phyloP scores from a whole-genome alignment of 192 early-diverging fungal genomes.

The Chytriomyces sp. region DNA sequence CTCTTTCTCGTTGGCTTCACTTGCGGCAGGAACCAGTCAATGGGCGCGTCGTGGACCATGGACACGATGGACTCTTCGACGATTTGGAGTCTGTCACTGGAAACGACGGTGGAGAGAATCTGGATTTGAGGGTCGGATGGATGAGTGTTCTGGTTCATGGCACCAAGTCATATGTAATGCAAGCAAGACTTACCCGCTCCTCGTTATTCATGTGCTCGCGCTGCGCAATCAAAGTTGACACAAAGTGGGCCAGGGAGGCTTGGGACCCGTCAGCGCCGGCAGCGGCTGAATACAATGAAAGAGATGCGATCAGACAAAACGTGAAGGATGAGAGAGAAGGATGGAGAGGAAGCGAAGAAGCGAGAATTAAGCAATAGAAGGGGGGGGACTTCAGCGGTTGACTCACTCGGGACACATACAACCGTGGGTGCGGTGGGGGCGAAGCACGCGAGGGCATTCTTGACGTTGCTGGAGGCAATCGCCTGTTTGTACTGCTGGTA shows the following conservation, averaged over 20 bases:
- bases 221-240: slow-evolving; percentile 27
- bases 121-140: neutral
- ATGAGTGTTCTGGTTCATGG: neutral
- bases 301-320: too few species aligned
- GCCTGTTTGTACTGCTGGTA: neutral
- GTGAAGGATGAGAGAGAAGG: too few species aligned
- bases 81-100: slow-evolving; percentile 17
- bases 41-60: slow-evolving; percentile 43
- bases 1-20: slow-evolving; percentile 54
- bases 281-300: neutral
- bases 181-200: slow-evolving; percentile 13
- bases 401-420: slow-evolving; percentile 29
- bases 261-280: slow-evolving; percentile 30
- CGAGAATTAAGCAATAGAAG: too few species aligned
- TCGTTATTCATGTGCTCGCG: slow-evolving; percentile 1
- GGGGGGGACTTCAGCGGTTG: too few species aligned
- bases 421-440: neutral
- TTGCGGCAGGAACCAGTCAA: slow-evolving; percentile 57
- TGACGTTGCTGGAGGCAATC: neutral
- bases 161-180: slow-evolving; percentile 1
- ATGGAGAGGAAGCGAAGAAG: too few species aligned
- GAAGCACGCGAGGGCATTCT: slow-evolving; percentile 26
- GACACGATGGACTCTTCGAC: slow-evolving; percentile 54
- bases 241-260: slow-evolving; percentile 20
- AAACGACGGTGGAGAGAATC: slow-evolving; percentile 18